Conservation (phyloP, 2,329 filamentous ascomycete genomes). For the Diaporthe destruens region DNA sequence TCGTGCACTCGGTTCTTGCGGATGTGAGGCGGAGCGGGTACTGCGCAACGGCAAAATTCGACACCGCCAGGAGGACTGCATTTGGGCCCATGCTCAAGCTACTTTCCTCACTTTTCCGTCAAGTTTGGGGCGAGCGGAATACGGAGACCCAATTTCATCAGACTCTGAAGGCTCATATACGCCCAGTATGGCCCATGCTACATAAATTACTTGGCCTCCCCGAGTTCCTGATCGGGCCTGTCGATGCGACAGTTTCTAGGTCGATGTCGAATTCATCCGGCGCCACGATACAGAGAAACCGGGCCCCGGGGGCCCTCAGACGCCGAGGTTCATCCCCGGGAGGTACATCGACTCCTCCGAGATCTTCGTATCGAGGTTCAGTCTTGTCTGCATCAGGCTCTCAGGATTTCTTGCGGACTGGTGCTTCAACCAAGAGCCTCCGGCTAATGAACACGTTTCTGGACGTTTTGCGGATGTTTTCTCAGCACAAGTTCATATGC, state of each 20-base stretch:
- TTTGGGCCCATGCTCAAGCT: slow-evolving; percentile 74
- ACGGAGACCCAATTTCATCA: slow-evolving; percentile 75
- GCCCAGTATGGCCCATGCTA: slow-evolving; percentile 73
- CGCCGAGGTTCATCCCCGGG: slow-evolving; percentile 65
- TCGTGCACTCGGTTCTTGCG: slow-evolving; percentile 72
- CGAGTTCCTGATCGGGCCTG: slow-evolving; percentile 75
- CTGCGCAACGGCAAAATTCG: slow-evolving; percentile 76
- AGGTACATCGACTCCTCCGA: slow-evolving; percentile 50
- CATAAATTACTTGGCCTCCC: slow-evolving; percentile 72
- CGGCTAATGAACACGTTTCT: slow-evolving; percentile 89
- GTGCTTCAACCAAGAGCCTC: slow-evolving; percentile 72
- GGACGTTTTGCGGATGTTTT: slow-evolving; percentile 85
- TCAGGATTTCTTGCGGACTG: slow-evolving; percentile 71
- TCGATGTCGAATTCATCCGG: slow-evolving; percentile 54
- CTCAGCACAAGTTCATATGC: slow-evolving; percentile 87
- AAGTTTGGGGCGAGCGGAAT: slow-evolving; percentile 75
- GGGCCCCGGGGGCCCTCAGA: slow-evolving; percentile 46
- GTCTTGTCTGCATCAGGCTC: slow-evolving; percentile 63
- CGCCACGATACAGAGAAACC: slow-evolving; percentile 49
- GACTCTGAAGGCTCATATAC: slow-evolving; percentile 71
- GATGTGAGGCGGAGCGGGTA: slow-evolving; percentile 73
- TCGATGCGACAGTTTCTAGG: slow-evolving; percentile 53
- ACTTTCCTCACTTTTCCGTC: slow-evolving; percentile 75
- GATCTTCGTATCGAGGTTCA: slow-evolving; percentile 51
- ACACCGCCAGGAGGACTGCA: slow-evolving; percentile 69